Conservation (phyloP, 1,284 basidiomycete species). For the Jaminaea rosea region DNA sequence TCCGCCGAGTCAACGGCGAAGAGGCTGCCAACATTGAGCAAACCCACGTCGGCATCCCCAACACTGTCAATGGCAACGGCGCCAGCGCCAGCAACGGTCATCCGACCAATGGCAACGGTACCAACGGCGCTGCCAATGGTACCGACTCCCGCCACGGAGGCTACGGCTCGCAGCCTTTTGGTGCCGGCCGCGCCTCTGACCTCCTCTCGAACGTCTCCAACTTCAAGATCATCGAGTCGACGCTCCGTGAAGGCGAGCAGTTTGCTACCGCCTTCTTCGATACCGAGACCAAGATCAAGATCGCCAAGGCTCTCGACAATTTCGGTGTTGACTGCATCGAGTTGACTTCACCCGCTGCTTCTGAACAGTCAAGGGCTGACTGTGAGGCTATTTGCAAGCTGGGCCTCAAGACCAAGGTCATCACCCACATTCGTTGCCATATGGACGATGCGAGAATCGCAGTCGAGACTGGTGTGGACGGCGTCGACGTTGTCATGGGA, state of each 20-base stretch:
- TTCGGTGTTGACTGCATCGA: conserved; percentile 97
- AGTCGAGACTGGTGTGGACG: conserved; percentile 94
- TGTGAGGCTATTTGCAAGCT: conserved; percentile 99
- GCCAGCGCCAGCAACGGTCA: conserved; percentile 1
- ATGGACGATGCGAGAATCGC: conserved; percentile 99
- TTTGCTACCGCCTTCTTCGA: conserved; percentile 99
- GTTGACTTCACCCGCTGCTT: conserved; percentile 94
- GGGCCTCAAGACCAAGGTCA: conserved; percentile 89
- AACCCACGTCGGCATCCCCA: conserved; percentile 40
- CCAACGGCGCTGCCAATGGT: conserved; percentile 1
- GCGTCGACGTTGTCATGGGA: conserved; percentile 98
- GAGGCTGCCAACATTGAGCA: conserved; percentile 14
- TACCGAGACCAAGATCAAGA: conserved; percentile 99
- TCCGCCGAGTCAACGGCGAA: conserved; percentile 34
- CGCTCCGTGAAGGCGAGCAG: conserved; percentile 70
- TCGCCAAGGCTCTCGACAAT: conserved; percentile 64
- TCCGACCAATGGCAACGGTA: conserved; percentile 1
- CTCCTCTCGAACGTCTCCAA: conserved; percentile 45
- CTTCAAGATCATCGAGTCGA: conserved; percentile 76
- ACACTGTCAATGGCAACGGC: conserved; percentile 16
- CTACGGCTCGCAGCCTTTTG: conserved; percentile 24
- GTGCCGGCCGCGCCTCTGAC: conserved; percentile 34
- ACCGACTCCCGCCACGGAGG: conserved; percentile 19
- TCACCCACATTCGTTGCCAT: conserved; percentile 98
- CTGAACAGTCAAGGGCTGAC: conserved; percentile 85